Percentiles rank a stretch among this genome's conserved stretches.
phyloP scores from a whole-genome alignment of 192 early-diverging fungal genomes.

The Rhizoclosmatium sp. region DNA sequence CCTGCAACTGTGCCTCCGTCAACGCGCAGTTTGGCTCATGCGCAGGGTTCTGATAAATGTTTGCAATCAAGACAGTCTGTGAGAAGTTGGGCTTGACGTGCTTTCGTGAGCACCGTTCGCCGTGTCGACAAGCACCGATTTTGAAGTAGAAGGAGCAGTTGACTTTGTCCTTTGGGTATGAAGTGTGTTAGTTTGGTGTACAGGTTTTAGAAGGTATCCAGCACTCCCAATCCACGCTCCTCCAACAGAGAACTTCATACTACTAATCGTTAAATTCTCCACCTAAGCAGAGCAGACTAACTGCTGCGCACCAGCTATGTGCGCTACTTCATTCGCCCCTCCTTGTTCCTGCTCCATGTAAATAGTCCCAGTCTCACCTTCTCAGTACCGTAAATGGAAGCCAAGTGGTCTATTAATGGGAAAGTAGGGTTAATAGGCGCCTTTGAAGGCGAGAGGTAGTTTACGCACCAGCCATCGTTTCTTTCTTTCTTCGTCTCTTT shows the following conservation, averaged over 20 bases:
- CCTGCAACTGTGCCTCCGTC: slow-evolving; percentile 76
- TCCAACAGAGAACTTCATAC: too few species aligned
- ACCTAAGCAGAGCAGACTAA: too few species aligned
- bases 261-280: too few species aligned
- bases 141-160: slow-evolving; percentile 99
- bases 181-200: not conserved
- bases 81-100: slow-evolving; percentile 97
- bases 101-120: slow-evolving; percentile 95
- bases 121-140: slow-evolving; percentile 98
- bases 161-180: slow-evolving; percentile 62
- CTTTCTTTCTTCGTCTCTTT: not conserved
- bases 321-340: too few species aligned
- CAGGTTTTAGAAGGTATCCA: not conserved
- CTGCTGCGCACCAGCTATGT: too few species aligned
- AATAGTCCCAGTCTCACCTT: slow-evolving; percentile 73
- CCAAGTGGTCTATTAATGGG: slow-evolving; percentile 51
- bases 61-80: slow-evolving; percentile 92
- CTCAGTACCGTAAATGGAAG: slow-evolving; percentile 93
- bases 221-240: not conserved
- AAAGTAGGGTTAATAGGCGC: not conserved
- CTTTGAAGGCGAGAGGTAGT: not conserved
- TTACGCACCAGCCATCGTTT: slow-evolving; percentile 3
- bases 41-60: slow-evolving; percentile 94
- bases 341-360: too few species aligned
- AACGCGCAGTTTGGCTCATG: slow-evolving; percentile 65